These are phyloP conservation scores for Debaryomyces maramus DNA, from an alignment of 805 yeast species.

Conservation along the genomic window DNA sequence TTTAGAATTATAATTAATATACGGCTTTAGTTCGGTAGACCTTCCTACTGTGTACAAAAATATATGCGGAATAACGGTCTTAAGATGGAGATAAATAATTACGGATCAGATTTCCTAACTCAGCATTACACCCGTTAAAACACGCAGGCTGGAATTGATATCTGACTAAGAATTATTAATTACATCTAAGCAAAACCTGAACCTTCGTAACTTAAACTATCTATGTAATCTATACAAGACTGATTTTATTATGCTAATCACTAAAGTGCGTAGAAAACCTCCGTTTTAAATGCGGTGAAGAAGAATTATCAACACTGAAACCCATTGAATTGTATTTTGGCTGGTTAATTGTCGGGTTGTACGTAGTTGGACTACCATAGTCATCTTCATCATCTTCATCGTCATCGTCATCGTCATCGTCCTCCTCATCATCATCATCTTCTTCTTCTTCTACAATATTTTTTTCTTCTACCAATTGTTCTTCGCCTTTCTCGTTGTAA, in stretches of 20 bases:
- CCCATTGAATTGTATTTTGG: constrained; percentile 16
- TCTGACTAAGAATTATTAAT: no score
- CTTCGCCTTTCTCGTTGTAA: constrained; percentile 6
- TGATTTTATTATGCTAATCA: neutral
- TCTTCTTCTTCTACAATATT: constrained; percentile 15
- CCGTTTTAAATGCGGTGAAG: constrained; percentile 25
- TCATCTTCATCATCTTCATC: neutral
- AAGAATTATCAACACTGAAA: constrained; percentile 23
- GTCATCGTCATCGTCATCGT: constrained; percentile 10
- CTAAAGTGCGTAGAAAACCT: neutral
- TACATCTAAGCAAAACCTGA: no score
- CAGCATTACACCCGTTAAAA: no score
- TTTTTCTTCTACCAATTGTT: constrained; percentile 6
- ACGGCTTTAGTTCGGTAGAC: no score
- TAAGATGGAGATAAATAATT: no score
- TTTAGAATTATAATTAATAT: no score
- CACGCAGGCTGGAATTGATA: no score
- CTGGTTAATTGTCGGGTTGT: constrained; percentile 4
- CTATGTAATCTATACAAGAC: no score
- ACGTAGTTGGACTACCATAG: constrained; percentile 1
- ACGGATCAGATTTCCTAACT: no score
- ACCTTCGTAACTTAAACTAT: no score
- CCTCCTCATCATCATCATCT: constrained; percentile 9
- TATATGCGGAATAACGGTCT: no score
- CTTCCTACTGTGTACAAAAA: no score